Evolutionary conservation across 768 basidiomycete genomes (phyloP), one percentile per base, ranked within the genome.

Genomic region (Polyporus arcularius): DNA sequence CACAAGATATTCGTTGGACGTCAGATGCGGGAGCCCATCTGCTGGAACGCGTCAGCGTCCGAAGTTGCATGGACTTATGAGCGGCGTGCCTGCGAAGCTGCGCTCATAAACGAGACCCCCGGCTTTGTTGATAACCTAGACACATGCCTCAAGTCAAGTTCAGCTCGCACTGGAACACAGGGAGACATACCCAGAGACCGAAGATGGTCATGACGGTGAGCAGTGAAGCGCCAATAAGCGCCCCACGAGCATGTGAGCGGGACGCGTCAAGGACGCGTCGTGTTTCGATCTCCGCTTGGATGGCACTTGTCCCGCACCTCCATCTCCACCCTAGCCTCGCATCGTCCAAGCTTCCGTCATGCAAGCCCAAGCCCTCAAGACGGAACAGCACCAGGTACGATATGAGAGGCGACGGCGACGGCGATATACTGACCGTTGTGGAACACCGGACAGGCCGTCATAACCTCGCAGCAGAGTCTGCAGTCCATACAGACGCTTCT

Each of bases 51-150:
- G 50, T 59, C 16, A 60, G 50, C 47, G 46, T 38, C 28, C 26
- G 26, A 32, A 57, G 47, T 14, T 3, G 32, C 6, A n/a, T 15
- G 21, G 11, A 31, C 46, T 28, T 10, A 39, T 26, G 38, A 35
- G 42, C 45, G n/a, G 55, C n/a, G 8, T 31, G 92, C 96, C 94
- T 78, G 89, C 87, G 72, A 96, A 96, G 71, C 88, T 93, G 60
- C 92, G 85, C 67, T 96, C 90, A 77, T 96, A 98, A 46, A 98
- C 90, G 38, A 98, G 83, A 7, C 97, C 97, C 30, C 97, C 97
- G 14, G 97, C 97, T 79, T 98, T 98, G 75, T 98, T 98, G 70
- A 98, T 96, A 58, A 98, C 86, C 92, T 94, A 72, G 60, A 18
- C 12, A 38, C 16, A 18, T 38, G 11, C 26, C 11, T 55, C 41